phyloP scores from a whole-genome alignment of 2,329 filamentous ascomycete species.

The Cryphonectria naterciae region DNA sequence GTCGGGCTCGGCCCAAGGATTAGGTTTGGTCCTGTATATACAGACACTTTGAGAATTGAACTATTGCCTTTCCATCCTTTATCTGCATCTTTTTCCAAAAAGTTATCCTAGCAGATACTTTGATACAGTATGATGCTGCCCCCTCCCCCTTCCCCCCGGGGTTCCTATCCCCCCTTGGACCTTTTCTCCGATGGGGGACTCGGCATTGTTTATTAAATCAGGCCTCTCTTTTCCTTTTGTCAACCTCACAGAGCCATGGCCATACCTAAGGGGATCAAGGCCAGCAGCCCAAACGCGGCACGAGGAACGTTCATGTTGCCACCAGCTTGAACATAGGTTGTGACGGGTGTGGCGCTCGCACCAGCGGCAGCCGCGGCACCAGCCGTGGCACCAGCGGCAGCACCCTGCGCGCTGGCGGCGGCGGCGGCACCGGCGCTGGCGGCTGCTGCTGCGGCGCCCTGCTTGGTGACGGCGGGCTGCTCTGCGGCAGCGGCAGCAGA shows the following conservation, averaged over 20 bases:
- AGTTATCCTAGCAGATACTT: not conserved
- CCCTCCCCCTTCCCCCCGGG: not conserved
- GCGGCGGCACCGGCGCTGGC: not conserved
- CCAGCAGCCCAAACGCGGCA: not conserved
- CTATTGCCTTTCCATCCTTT: not conserved
- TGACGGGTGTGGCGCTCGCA: not conserved
- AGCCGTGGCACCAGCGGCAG: not conserved
- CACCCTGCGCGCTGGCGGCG: not conserved
- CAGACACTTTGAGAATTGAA: not conserved
- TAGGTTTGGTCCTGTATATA: slow-evolving; percentile 1
- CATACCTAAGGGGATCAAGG: not conserved
- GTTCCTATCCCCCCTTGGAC: not conserved
- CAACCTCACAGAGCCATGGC: not conserved
- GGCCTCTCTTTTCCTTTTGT: not conserved
- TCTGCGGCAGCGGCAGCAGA: not conserved
- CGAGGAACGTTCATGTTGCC: slow-evolving; percentile 8
- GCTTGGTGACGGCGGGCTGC: not conserved
- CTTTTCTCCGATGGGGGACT: not conserved
- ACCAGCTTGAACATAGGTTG: slow-evolving; percentile 4
- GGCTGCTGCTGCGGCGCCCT: not conserved
- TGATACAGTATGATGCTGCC: not conserved
- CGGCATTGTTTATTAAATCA: not conserved
- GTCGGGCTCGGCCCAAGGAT: slow-evolving; percentile 2
- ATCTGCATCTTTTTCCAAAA: not conserved
- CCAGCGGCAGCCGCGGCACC: not conserved